A percentile compares a stretch with the other conserved stretches of the same genome.
phyloP scores from a whole-genome alignment of 164 flowering plant species.

The Aristolochia californica region DNA sequence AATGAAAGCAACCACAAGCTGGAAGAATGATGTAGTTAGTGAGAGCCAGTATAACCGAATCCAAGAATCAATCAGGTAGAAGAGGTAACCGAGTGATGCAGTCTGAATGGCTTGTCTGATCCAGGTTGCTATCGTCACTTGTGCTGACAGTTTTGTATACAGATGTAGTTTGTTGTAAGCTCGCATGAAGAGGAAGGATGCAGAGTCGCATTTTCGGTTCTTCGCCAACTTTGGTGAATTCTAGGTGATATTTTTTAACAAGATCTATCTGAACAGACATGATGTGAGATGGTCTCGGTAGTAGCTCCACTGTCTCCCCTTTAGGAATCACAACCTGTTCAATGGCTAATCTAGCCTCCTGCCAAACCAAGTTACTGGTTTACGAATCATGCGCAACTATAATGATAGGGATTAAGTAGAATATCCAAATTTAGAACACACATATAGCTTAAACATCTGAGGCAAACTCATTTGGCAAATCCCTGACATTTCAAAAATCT shows the following conservation, averaged over 20 bases:
- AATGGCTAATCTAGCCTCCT: conserved; percentile 85
- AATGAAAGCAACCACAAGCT: too few species aligned
- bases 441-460: too few species aligned
- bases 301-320: conserved; percentile 70
- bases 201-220: conserved; percentile 35
- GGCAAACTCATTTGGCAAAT: too few species aligned
- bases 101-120: conserved; percentile 35
- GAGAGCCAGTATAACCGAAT: neutral
- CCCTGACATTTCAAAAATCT: too few species aligned
- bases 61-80: conserved; percentile 24
- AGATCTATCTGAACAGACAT: conserved; percentile 62
- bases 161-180: conserved; percentile 7
- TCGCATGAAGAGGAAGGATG: conserved; percentile 43
- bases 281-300: conserved; percentile 61
- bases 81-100: conserved; percentile 54
- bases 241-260: conserved; percentile 46
- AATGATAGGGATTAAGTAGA: too few species aligned
- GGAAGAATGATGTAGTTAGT: neutral
- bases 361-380: too few species aligned
- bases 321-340: conserved; percentile 73
- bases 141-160: conserved; percentile 11
- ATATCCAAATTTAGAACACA: too few species aligned
- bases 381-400: too few species aligned
- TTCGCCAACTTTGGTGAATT: conserved; percentile 37
- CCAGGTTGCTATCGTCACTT: conserved; percentile 15